Base-by-base conservation (phyloP, 768 basidiomycete genomes). In the Tricholoma bakamatsutake region DNA sequence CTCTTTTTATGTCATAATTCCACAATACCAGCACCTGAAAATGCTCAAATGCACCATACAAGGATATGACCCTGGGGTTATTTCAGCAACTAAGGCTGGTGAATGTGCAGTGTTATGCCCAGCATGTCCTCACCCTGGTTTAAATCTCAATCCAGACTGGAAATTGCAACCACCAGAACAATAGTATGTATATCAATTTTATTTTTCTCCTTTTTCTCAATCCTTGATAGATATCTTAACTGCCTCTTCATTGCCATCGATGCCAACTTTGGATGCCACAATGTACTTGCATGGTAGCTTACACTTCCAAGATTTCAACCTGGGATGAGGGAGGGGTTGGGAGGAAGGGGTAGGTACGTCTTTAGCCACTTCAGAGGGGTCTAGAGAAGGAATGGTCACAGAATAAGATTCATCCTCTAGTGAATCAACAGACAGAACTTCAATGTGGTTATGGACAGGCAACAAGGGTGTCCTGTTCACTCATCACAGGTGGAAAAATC, bases 81-180 rank as follows among this genome's bases (percentile, higher is more conserved):
- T 54, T 5, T 21, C 17, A 2, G 57, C 35, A 5, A 70, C 69
- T 1, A 34, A 52, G 24, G 53, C 53, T 12, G 69, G 74, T 0
- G 64, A 66, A 54, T 60, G 65, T 8, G 67, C 67, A 0, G 56
- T 72, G 1, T 52, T 57, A 4, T 74, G 72, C 50, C 69, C 69
- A 3, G 69, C 70, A 3, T 76, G 74, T 55, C 74, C 73, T 1
- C 66, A 67, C 0, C 68, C 67, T 0, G 66, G 59, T 0, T 58
- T 65, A 0, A 73, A 73, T 56, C 50, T 75, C 1, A 65, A 64
- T 0, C 45, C 51, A 1, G 59, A 60, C 28, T 72, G 67, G 69
- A 42, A 62, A 18, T 35, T 61, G 4, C 58, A 54, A 2, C 35
- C 59, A 0, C 45, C 39, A 3, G 57, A 67, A 17, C 15, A 37